Conservation (phyloP, 495 filamentous ascomycete genomes). For the Penicillium crystallinum region DNA sequence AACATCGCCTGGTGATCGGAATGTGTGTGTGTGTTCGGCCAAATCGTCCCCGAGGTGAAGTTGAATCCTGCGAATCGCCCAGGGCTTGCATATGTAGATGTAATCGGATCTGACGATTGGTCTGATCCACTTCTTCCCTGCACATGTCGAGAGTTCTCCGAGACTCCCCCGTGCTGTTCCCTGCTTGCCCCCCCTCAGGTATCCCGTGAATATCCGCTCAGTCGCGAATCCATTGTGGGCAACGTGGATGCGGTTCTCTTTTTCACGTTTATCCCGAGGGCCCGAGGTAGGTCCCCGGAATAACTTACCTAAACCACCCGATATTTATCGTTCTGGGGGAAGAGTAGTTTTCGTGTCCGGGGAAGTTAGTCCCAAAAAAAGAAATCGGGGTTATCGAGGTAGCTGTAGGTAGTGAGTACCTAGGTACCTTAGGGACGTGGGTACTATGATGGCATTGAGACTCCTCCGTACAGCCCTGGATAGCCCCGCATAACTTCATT, state of each 20-base stretch:
- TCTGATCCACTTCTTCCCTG: neutral
- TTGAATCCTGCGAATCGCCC: too few relatives aligned
- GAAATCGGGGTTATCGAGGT: too few relatives aligned
- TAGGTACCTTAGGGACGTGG: too few relatives aligned
- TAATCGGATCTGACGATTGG: slow-evolving; percentile 7
- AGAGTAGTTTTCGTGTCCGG: slow-evolving; percentile 5
- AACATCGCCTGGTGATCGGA: too few relatives aligned
- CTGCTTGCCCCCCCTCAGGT: neutral
- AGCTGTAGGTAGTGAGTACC: too few relatives aligned
- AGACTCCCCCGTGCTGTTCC: slow-evolving; percentile 20
- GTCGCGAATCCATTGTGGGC: neutral
- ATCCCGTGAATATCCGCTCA: slow-evolving; percentile 22
- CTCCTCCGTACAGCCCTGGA: too few relatives aligned
- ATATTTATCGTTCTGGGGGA: neutral
- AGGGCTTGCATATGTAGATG: neutral
- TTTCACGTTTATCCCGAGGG: slow-evolving; percentile 11
- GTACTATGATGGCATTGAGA: too few relatives aligned
- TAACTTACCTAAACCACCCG: slow-evolving; percentile 23
- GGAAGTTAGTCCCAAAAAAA: neutral
- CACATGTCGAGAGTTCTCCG: slow-evolving; percentile 24
- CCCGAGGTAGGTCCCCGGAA: slow-evolving; percentile 19
- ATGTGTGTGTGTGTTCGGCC: too few relatives aligned
- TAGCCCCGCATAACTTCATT: too few relatives aligned
- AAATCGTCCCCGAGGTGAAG: too few relatives aligned
- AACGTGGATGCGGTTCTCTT: neutral